Base-by-base conservation (phyloP, 2,329 filamentous ascomycete species). In the Calonectria pauciramosa region DNA sequence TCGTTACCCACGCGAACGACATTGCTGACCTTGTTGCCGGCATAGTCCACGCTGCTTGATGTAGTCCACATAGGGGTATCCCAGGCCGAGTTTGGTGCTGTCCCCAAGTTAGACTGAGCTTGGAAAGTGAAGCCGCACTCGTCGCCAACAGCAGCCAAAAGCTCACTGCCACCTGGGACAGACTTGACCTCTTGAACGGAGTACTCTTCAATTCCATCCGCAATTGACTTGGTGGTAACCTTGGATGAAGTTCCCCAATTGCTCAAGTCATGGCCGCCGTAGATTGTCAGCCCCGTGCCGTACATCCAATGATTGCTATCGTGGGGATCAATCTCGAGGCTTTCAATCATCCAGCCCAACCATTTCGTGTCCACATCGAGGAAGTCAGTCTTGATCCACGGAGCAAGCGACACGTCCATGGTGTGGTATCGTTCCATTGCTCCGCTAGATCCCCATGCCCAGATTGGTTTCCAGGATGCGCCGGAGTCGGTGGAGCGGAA, bases 221-320 rank as follows among this genome's bases (percentile, higher is more conserved):
- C 90, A 7, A 91, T 83, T 1, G 88, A 88, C 63, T 88, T 77
- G 60, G 91, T 87, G 2, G 86, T 87, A 71, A 91, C 83, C 68
- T 89, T 90, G 74, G 85, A 85, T 2, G 78, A 81, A 0, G 86
- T 85, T 70, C 91, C 90, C 90, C 90, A 91, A 18, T 88, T 88
- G 0, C 87, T 88, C n/a, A 91, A 82, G 72, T 91, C 89, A 67
- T 88, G 87, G 1, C 90, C 88, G 13, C 89, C 89, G 47, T 87
- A 90, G 56, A 91, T 82, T 0, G 89, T 90, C n/a, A 88, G 82
- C 3, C 91, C 90, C 0, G 91, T 92, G n/a, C 89, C 90, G 72
- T 92, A 92, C 0, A 92, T 83, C 89, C 90, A 92, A 80, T 91
- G 90, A 78, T 91, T 86, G 71, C 89, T 91, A 77, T 92, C 90